Evolutionary conservation across 768 basidiomycete genomes (phyloP).

Genomic region (Strobilomyces confusus): DNA sequence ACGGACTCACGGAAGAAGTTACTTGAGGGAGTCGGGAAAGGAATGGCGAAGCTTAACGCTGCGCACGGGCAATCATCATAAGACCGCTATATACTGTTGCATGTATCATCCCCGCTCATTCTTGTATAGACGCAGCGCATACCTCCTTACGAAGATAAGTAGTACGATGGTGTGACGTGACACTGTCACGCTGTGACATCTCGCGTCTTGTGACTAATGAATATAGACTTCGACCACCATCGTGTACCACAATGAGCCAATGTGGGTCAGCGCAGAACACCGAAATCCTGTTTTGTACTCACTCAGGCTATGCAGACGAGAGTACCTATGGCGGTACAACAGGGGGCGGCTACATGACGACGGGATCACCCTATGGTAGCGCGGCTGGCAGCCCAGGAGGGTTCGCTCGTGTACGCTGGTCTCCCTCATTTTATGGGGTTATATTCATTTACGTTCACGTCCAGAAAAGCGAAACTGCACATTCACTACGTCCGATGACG

Average conservation of each 20-base stretch:
- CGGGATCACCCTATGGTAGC: constrained; percentile 57
- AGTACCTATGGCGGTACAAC: constrained; percentile 42
- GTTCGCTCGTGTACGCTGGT: constrained; percentile 36
- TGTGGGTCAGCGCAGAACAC: constrained; percentile 27
- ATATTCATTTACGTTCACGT: neutral
- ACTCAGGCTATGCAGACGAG: constrained; percentile 17
- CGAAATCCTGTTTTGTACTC: neutral
- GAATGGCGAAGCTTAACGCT: constrained; percentile 51
- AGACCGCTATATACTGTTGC: neutral
- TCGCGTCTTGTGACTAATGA: constrained; percentile 22
- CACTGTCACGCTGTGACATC: constrained; percentile 19
- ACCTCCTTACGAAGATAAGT: constrained; percentile 1
- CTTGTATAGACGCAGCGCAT: constrained; percentile 19
- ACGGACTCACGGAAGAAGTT: constrained; percentile 70
- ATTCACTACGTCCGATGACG: constrained; percentile 69
- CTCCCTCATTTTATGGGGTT: neutral
- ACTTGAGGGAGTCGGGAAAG: constrained; percentile 68
- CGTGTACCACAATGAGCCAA: constrained; percentile 38
- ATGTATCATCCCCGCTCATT: constrained; percentile 27
- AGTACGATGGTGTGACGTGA: constrained; percentile 7
- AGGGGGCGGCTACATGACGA: constrained; percentile 56
- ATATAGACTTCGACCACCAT: constrained; percentile 3
- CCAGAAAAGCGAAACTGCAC: constrained; percentile 37
- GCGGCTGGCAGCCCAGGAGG: constrained; percentile 59
- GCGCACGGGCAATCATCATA: constrained; percentile 34